phyloP scores from a whole-genome alignment of 768 basidiomycete genomes.

The Thelephora aurantiotincta region DNA sequence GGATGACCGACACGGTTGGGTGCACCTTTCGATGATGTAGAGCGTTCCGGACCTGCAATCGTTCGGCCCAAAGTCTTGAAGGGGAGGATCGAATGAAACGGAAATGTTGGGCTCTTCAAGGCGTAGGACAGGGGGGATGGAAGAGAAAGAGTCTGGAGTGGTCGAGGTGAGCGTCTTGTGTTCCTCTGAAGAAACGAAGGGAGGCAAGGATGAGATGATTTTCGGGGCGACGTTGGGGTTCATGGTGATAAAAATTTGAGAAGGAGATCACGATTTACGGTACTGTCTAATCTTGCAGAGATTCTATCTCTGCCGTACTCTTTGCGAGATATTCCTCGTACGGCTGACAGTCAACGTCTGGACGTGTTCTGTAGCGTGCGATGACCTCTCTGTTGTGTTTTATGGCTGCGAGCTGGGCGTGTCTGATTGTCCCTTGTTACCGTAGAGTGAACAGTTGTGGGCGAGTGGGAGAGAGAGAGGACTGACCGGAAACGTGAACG shows the following conservation, averaged over 20 bases:
- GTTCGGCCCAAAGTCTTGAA: slow-evolving; percentile 40
- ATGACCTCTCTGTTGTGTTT: slow-evolving; percentile 58
- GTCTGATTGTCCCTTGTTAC: slow-evolving; percentile 68
- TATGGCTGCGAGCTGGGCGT: slow-evolving; percentile 67
- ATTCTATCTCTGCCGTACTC: slow-evolving; percentile 48
- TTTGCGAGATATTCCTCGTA: slow-evolving; percentile 43
- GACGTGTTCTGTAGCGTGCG: slow-evolving; percentile 44
- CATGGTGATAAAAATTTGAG: too few relatives aligned
- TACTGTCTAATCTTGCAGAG: slow-evolving; percentile 44
- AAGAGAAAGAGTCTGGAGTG: slow-evolving; percentile 73
- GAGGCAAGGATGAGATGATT: slow-evolving; percentile 27
- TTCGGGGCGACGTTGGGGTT: not conserved
- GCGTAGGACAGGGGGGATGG: slow-evolving; percentile 73
- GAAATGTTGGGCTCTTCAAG: slow-evolving; percentile 63
- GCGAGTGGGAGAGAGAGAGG: not conserved
- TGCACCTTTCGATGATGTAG: slow-evolving; percentile 78
- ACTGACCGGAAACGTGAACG: slow-evolving; percentile 65
- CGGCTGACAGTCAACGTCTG: slow-evolving; percentile 38
- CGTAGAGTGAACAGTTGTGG: not conserved
- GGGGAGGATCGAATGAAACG: slow-evolving; percentile 52
- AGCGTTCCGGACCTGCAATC: slow-evolving; percentile 51
- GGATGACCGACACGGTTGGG: not conserved
- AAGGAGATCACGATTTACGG: too few relatives aligned
- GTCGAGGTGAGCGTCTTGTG: slow-evolving; percentile 53
- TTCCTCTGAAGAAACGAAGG: slow-evolving; percentile 45